phyloP scores from a whole-genome alignment of 23 red algal genomes.

The Gracilaria domingensis region DNA sequence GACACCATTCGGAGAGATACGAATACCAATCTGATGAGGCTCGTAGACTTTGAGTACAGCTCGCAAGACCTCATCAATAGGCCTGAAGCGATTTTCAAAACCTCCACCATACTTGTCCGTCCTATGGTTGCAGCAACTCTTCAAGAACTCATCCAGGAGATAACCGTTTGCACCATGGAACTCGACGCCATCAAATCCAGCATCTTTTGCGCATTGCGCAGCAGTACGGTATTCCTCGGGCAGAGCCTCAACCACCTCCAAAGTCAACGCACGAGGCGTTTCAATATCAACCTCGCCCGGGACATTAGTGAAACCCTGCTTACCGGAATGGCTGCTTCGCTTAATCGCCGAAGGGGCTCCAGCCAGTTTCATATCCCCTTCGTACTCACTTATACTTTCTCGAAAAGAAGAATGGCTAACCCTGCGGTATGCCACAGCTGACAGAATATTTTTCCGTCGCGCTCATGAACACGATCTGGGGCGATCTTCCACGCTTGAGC shows the following conservation, averaged over 20 bases:
- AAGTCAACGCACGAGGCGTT: slow-evolving; percentile 68
- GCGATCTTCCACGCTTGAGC: slow-evolving; percentile 63
- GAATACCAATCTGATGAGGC: slow-evolving; percentile 66
- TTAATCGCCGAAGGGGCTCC: slow-evolving; percentile 73
- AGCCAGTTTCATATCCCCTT: slow-evolving; percentile 34
- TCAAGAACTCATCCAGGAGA: slow-evolving; percentile 82
- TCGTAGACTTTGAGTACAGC: slow-evolving; percentile 64
- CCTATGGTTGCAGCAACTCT: slow-evolving; percentile 72
- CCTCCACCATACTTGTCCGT: slow-evolving; percentile 85
- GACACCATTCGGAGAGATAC: slow-evolving; percentile 79
- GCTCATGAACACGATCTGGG: slow-evolving; percentile 67
- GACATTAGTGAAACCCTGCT: slow-evolving; percentile 30
- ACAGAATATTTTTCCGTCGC: slow-evolving; percentile 77
- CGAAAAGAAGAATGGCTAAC: slow-evolving; percentile 76
- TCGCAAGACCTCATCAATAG: slow-evolving; percentile 65
- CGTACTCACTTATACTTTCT: slow-evolving; percentile 32
- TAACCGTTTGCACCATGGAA: slow-evolving; percentile 88
- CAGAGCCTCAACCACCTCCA: slow-evolving; percentile 67
- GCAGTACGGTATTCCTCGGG: slow-evolving; percentile 74
- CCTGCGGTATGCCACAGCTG: slow-evolving; percentile 87
- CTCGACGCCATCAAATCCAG: slow-evolving; percentile 90
- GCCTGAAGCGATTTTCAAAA: slow-evolving; percentile 72
- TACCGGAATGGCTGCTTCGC: slow-evolving; percentile 27
- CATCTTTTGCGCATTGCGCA: slow-evolving; percentile 64
- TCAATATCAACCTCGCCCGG: slow-evolving; percentile 59